These are phyloP conservation scores for Pterocarpus macrocarpus DNA, from an alignment of 306 rosid genomes.

Conservation along the genomic window DNA sequence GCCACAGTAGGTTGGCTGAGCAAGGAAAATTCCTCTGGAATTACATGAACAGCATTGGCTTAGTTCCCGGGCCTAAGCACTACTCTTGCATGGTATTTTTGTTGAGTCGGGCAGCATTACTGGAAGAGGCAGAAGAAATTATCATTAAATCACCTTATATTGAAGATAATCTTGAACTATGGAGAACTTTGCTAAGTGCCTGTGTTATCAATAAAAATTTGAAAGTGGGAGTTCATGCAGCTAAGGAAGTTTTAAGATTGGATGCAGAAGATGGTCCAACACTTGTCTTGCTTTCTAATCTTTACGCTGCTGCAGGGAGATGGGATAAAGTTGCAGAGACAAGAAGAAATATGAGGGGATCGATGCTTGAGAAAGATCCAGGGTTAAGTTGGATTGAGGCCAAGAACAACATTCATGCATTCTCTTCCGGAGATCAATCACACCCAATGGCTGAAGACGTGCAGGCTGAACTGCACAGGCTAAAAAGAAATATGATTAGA, in stretches of 20 bases:
- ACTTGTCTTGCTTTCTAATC: constrained; percentile 75
- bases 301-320: constrained; percentile 69
- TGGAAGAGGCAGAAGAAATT: constrained; percentile 75
- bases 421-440: constrained; percentile 70
- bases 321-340: constrained; percentile 72
- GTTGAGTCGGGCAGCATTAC: constrained; percentile 72
- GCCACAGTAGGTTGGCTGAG: constrained; percentile 66
- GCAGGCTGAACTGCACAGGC: constrained; percentile 58
- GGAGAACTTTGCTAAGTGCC: constrained; percentile 86
- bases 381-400: constrained; percentile 88
- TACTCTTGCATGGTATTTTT: constrained; percentile 86
- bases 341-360: constrained; percentile 66
- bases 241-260: constrained; percentile 64
- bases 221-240: constrained; percentile 74
- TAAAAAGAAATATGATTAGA: constrained; percentile 65
- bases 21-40: constrained; percentile 73
- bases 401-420: constrained; percentile 65
- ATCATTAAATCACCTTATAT: constrained; percentile 66
- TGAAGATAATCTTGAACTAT: constrained; percentile 63
- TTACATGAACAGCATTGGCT: constrained; percentile 60
- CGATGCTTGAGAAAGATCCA: constrained; percentile 66
- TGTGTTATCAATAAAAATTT: constrained; percentile 70
- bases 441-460: constrained; percentile 67
- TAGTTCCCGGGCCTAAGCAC: constrained; percentile 82
- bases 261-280: constrained; percentile 79